Evolutionary conservation across 352 stramenopile genomes (phyloP), one percentile per base, ranked within the genome.

Genomic region (Saprolegnia parasitica): DNA sequence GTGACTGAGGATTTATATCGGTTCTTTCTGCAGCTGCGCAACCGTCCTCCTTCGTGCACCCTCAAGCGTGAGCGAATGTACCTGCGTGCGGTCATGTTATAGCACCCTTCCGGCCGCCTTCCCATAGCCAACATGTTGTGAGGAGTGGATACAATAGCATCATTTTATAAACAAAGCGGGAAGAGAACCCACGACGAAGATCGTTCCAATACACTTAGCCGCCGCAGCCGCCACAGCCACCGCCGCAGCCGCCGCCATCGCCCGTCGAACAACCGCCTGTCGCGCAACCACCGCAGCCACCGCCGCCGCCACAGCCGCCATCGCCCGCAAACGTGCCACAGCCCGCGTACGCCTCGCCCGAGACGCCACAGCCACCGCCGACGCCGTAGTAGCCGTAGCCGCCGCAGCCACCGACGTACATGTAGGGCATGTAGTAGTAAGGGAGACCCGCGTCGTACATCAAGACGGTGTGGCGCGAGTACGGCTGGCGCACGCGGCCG

Each of bases 401-500:
- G 21, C 58, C 58, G 21, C 58, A 66, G 13, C 58, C 58, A 20
- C 58, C 46, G 1, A 39, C 32, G 35, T 54, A 56, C 11, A 66
- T 18, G 16, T 60, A 35, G 35, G 52, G 52, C 52, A 42, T 60
- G 52, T 60, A 60, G 35, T 60, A 60, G 58, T 66, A 66, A 3
- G 26, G 26, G 9, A 66, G 46, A 8, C 58, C 58, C 3, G n/a
- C 58, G 40, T 66, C 58, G 18, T 62, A 37, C 63, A 70, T 70
- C 10, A 70, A 32, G 54, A 61, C 40, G 9, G 54, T 70, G 20
- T 70, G 49, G 49, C 54, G 49, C 6, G 63, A 70, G 26, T 70
- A 70, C 23, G 54, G 63, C 63, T 55, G 32, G 11, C 63, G 63
- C 16, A 70, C 63, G 39, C 63, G 49, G 11, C 63, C 63, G 32